Percentiles rank a stretch among this genome's conserved stretches.
Conservation (phyloP, 73 alveolate species). For the Durusdinium trenchii region DNA sequence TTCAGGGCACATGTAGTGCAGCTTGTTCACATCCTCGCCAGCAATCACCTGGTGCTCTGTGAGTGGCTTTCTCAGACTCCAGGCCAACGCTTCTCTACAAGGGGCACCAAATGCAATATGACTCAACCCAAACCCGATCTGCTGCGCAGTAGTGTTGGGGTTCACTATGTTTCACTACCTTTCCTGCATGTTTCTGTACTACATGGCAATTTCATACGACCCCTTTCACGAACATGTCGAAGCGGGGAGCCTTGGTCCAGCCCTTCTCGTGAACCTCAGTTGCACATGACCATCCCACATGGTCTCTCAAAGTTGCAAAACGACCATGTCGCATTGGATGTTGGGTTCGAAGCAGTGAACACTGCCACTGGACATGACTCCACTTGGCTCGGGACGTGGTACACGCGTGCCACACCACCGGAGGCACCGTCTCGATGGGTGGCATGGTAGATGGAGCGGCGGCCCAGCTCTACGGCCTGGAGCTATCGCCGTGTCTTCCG, state of each 20-base stretch:
- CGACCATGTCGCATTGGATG: neutral
- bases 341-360: neutral
- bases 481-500: too few relatives aligned
- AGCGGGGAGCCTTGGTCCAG: constrained; percentile 89
- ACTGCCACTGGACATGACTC: neutral
- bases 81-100: neutral
- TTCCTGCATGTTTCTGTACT: too few relatives aligned
- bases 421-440: constrained; percentile 99
- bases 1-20: constrained; percentile 75
- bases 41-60: constrained; percentile 58
- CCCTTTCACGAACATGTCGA: too few relatives aligned
- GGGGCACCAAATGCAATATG: too few relatives aligned
- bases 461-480: constrained; percentile 99
- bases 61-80: neutral
- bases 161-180: too few relatives aligned
- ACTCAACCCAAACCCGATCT: neutral
- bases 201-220: too few relatives aligned
- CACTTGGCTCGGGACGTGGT: constrained; percentile 97
- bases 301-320: neutral
- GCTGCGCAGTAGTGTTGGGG: too few relatives aligned
- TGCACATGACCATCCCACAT: too few relatives aligned
- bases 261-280: constrained; percentile 90
- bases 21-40: constrained; percentile 83
- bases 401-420: constrained; percentile 99
- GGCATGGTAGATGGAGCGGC: constrained; percentile 99